Conservation (phyloP, 345 rosid species). For the Cochlearia excelsa region DNA sequence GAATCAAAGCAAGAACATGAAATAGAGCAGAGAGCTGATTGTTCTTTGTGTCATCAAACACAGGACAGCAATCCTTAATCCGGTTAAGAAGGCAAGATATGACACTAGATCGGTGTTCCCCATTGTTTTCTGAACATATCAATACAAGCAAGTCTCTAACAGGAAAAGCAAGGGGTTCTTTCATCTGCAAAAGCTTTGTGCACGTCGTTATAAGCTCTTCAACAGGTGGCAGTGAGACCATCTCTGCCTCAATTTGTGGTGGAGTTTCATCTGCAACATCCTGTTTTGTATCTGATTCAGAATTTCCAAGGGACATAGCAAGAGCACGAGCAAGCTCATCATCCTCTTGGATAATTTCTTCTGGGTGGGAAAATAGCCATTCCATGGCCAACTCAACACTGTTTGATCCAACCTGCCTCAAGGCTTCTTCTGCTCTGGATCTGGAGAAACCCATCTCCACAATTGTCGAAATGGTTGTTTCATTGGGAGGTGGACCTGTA, state of each 20-base stretch:
- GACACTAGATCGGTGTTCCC: conserved; percentile 73
- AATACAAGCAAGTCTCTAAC: conserved; percentile 82
- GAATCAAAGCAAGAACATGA: conserved; percentile 90
- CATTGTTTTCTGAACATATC: conserved; percentile 83
- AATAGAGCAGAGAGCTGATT: conserved; percentile 59
- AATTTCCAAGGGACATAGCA: conserved; percentile 89
- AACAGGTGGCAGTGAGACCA: conserved; percentile 78
- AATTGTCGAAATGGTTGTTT: conserved; percentile 77
- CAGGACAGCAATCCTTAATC: conserved; percentile 55
- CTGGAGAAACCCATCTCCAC: conserved; percentile 98
- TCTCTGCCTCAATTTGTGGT: conserved; percentile 65
- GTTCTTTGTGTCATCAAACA: conserved; percentile 52
- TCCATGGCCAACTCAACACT: conserved; percentile 98
- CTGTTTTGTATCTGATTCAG: conserved; percentile 77
- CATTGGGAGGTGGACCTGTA: conserved; percentile 86
- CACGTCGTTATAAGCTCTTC: conserved; percentile 86
- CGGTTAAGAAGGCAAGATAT: conserved; percentile 70
- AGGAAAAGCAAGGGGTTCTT: conserved; percentile 84
- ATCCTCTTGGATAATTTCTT: conserved; percentile 75
- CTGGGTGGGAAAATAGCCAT: conserved; percentile 93
- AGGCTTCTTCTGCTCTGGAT: conserved; percentile 91
- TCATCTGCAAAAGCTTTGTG: conserved; percentile 81
- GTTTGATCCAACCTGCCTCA: conserved; percentile 86
- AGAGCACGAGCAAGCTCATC: conserved; percentile 99
- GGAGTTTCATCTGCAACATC: conserved; percentile 48